Percentiles rank a stretch among this genome's conserved stretches.
Conservation (phyloP, 2,329 filamentous ascomycete species). For the Cercospora berteroae region DNA sequence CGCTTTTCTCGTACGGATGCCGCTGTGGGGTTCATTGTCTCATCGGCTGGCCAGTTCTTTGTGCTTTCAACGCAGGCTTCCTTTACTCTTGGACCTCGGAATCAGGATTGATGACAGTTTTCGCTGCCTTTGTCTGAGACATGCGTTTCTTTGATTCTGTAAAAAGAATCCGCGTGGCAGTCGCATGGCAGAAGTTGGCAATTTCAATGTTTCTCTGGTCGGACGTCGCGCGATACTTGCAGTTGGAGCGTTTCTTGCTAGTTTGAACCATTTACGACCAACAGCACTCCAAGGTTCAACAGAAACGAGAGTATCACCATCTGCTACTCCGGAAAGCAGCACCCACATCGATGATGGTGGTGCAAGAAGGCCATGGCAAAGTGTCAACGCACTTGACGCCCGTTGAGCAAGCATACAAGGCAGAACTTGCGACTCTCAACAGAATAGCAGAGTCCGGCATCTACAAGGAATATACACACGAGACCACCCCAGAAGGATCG, state of each 20-base stretch:
- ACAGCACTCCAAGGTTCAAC: neutral
- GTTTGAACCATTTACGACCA: neutral
- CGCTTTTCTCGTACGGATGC: neutral
- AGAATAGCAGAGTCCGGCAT: neutral
- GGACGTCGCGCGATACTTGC: neutral
- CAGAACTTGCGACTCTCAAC: slow-evolving; percentile 4
- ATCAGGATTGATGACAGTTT: slow-evolving; percentile 9
- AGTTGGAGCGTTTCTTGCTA: neutral
- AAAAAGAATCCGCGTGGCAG: neutral
- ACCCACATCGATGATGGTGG: neutral
- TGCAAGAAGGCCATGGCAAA: neutral
- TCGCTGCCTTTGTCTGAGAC: slow-evolving; percentile 7
- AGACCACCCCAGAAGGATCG: neutral
- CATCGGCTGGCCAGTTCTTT: slow-evolving; percentile 2
- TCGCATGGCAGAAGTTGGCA: neutral
- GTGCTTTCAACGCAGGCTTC: neutral
- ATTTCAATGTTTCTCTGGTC: neutral
- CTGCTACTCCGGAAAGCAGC: neutral
- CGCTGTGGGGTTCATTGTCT: neutral
- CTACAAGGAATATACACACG: slow-evolving; percentile 2
- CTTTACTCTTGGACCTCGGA: neutral
- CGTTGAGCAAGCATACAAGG: neutral
- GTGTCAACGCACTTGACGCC: neutral
- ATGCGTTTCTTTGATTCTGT: slow-evolving; percentile 2
- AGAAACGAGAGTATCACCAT: neutral